A percentile compares a stretch with the other conserved stretches of the same genome.
phyloP scores from a whole-genome alignment of 1,139 yeast genomes.

The Geotrichum phurueaensis region DNA sequence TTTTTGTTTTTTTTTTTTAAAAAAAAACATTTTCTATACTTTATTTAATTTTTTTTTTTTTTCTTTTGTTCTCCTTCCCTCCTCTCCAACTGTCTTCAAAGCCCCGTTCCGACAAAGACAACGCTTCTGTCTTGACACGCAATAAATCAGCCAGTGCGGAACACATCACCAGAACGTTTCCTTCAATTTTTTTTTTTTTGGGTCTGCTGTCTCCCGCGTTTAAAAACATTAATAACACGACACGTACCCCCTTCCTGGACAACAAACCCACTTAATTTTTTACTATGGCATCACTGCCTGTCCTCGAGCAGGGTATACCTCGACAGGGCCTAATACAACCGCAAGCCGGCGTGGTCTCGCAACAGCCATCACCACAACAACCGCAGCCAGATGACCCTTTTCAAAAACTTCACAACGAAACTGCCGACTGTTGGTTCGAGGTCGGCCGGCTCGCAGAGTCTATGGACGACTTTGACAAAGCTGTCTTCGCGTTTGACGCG shows the following conservation, averaged over 20 bases:
- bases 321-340: slow-evolving; percentile 12
- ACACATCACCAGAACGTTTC: background rate
- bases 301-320: background rate
- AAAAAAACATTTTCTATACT: background rate
- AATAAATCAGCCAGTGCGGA: background rate
- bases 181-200: background rate
- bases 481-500: slow-evolving; percentile 82
- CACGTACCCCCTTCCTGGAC: background rate
- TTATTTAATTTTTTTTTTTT: background rate
- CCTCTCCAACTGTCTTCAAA: background rate
- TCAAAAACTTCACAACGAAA: slow-evolving; percentile 43
- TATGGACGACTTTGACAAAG: slow-evolving; percentile 82
- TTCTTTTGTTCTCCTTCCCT: background rate
- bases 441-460: slow-evolving; percentile 83
- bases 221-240: background rate
- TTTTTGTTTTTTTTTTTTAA: background rate
- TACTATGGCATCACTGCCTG: background rate
- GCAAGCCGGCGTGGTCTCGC: slow-evolving; percentile 20
- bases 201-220: background rate
- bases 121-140: too few relatives aligned
- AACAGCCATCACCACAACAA: slow-evolving; percentile 21
- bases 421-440: slow-evolving; percentile 89
- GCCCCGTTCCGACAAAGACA: background rate
- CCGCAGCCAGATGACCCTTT: slow-evolving; percentile 32
- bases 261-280: background rate